phyloP scores from a whole-genome alignment of 2,329 filamentous ascomycete species.

The Ascomycota sp. region DNA sequence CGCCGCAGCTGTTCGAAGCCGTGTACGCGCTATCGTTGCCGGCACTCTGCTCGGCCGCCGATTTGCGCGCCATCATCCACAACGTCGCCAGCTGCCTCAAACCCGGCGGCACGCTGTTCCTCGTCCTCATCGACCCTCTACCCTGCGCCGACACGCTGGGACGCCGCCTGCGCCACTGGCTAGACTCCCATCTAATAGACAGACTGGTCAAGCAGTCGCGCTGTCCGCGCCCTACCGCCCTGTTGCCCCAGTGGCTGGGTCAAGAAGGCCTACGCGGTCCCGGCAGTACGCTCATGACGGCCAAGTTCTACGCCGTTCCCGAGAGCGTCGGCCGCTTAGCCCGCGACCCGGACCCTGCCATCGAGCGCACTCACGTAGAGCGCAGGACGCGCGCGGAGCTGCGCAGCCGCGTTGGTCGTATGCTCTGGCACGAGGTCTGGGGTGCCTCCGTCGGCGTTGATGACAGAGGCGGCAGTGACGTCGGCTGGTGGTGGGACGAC shows the following conservation, averaged over 20 bases:
- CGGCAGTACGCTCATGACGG: conserved; percentile 25
- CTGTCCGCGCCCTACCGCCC: conserved; percentile 35
- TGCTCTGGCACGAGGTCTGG: conserved; percentile 43
- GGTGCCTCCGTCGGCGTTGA: conserved; percentile 21
- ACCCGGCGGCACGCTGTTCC: conserved; percentile 32
- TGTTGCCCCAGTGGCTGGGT: conserved; percentile 38
- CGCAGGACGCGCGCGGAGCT: conserved; percentile 23
- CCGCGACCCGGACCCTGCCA: conserved; percentile 7
- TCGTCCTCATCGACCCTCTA: conserved; percentile 42
- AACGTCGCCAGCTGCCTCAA: conserved; percentile 35
- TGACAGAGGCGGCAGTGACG: conserved; percentile 11
- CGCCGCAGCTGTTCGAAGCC: conserved; percentile 22
- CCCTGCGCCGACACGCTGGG: conserved; percentile 36
- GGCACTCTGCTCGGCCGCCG: conserved; percentile 31
- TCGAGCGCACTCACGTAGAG: conserved; percentile 6
- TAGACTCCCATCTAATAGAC: conserved; percentile 37
- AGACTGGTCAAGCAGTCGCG: conserved; percentile 38
- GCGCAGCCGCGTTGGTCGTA: conserved; percentile 29
- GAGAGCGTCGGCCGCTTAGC: conserved; percentile 8
- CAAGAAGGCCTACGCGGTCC: conserved; percentile 29
- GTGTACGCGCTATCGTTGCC: conserved; percentile 35
- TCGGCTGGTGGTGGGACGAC: conserved; percentile 42
- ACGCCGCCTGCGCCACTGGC: conserved; percentile 35
- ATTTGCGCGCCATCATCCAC: conserved; percentile 33
- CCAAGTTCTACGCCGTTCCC: conserved; percentile 26